These are phyloP conservation scores for Beta macrorhiza DNA, from an alignment of 179 eudicot genomes.

Conservation along the genomic window DNA sequence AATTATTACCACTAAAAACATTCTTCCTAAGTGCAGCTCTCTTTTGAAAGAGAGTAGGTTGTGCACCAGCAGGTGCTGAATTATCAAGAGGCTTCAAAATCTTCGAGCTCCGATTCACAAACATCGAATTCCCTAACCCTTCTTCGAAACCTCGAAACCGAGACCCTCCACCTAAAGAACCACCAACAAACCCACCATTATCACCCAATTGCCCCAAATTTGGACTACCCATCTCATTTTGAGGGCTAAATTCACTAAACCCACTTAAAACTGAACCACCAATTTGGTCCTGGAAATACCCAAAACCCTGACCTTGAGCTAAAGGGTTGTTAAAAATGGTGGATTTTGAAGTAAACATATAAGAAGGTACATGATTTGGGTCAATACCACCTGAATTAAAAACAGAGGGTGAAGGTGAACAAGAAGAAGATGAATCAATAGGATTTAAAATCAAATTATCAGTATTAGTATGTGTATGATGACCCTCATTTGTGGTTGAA, in stretches of 20 bases:
- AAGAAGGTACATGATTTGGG: slow-evolving; percentile 45
- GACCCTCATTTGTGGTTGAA: slow-evolving; percentile 30
- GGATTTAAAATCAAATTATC: slow-evolving; percentile 46
- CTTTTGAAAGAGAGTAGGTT: slow-evolving; percentile 86
- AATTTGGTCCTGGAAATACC: slow-evolving; percentile 36
- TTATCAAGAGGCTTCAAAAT: slow-evolving; percentile 74
- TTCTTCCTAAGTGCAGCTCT: slow-evolving; percentile 83
- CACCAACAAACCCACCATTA: slow-evolving; percentile 33
- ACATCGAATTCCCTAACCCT: slow-evolving; percentile 42
- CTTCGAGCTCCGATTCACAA: slow-evolving; percentile 57
- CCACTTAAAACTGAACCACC: slow-evolving; percentile 40
- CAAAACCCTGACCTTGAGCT: slow-evolving; percentile 33
- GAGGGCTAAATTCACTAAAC: slow-evolving; percentile 51
- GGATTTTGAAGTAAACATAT: slow-evolving; percentile 41
- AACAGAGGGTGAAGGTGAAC: slow-evolving; percentile 60
- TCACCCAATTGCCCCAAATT: slow-evolving; percentile 51
- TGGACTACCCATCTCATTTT: slow-evolving; percentile 50
- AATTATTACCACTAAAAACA: slow-evolving; percentile 22
- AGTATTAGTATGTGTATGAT: background rate
- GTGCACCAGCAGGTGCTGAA: slow-evolving; percentile 59
- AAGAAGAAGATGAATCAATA: slow-evolving; percentile 64
- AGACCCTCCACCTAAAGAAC: slow-evolving; percentile 34
- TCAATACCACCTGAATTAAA: slow-evolving; percentile 43
- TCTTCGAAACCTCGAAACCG: slow-evolving; percentile 52
- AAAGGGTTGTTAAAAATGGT: slow-evolving; percentile 40